Base-by-base conservation (phyloP, 1,139 yeast species). In the Yamadazyma mexicana region DNA sequence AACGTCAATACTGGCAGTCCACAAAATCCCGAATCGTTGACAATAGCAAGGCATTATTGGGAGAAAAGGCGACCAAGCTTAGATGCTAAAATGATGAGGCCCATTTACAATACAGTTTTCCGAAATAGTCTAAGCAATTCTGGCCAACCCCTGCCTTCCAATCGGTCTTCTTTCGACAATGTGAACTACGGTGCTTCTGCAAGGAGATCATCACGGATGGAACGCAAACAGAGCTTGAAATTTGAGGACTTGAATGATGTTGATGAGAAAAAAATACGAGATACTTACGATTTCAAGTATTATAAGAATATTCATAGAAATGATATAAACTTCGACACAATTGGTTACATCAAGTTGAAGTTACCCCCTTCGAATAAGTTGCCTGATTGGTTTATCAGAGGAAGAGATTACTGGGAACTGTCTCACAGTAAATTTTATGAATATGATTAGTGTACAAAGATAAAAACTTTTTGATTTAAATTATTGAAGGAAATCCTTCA, bases 301-400 rank as follows among this genome's bases (percentile, higher is more conserved):
- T 73, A 73, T 51, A 66, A 61, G 46, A 66, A 65, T 38, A 44
- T 61, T 33, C 57, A 59, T 39, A 60, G 60, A 46, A 51, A 56
- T 38, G 56, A 62, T 6, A 54, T 55, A 32, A 56, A 56, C 25
- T 67, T 59, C 46, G 72, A 64, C 35, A 62, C 66, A 43, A 71
- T 70, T 16, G 64, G 64, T 28, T 64, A 63, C 25, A 60, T 73
- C 9, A 69, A 65, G 46, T 62, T 84, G 37, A 67, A 67, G 40
- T 66, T 87, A 6, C 95, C 95, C 0, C 66, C 74, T 3, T 87
- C 81, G 41, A 62, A 67, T 22, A 69, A 74, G 36, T 66, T 87
- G 25, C 95, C 95, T 0, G 68, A 61, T 2, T 87, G 96, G 96
- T 85, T 85, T 51, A 65, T 68, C 15, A 62, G 67, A 34, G 83